These are phyloP conservation scores for Pyrus pyrifolia DNA, from an alignment of 306 rosid genomes.

Conservation along the genomic window DNA sequence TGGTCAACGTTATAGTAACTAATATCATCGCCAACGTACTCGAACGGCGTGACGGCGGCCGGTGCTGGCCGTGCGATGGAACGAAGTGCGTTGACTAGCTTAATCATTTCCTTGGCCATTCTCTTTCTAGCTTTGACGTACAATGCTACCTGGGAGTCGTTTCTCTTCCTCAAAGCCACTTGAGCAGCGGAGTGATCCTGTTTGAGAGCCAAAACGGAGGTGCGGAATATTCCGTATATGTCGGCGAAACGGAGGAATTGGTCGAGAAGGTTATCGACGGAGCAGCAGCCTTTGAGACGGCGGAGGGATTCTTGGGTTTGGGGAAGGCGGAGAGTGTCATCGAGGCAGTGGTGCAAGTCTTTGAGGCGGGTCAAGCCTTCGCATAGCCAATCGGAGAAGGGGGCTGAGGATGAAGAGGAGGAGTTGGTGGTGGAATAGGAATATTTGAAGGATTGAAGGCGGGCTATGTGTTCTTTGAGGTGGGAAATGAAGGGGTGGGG, in stretches of 20 bases:
- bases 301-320: constrained; percentile 67
- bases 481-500: constrained; percentile 78
- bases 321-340: constrained; percentile 67
- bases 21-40: neutral
- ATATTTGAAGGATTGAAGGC: constrained; percentile 22
- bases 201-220: constrained; percentile 39
- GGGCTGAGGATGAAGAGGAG: constrained; percentile 12
- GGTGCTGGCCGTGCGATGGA: constrained; percentile 6
- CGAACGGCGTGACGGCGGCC: neutral
- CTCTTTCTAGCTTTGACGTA: constrained; percentile 42
- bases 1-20: constrained; percentile 19
- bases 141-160: constrained; percentile 30
- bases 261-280: constrained; percentile 65
- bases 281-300: constrained; percentile 14
- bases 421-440: neutral
- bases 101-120: constrained; percentile 40
- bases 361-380: constrained; percentile 49
- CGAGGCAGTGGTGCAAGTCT: constrained; percentile 49
- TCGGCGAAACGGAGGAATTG: constrained; percentile 64
- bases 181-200: constrained; percentile 64
- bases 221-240: constrained; percentile 64
- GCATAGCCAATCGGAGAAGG: constrained; percentile 38
- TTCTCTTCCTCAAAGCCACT: constrained; percentile 59
- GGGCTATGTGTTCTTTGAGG: constrained; percentile 48
- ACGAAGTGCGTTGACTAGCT: constrained; percentile 40